These are phyloP conservation scores for Ganoderma resinaceum DNA, from an alignment of 1,284 basidiomycete genomes.

Conservation along the genomic window DNA sequence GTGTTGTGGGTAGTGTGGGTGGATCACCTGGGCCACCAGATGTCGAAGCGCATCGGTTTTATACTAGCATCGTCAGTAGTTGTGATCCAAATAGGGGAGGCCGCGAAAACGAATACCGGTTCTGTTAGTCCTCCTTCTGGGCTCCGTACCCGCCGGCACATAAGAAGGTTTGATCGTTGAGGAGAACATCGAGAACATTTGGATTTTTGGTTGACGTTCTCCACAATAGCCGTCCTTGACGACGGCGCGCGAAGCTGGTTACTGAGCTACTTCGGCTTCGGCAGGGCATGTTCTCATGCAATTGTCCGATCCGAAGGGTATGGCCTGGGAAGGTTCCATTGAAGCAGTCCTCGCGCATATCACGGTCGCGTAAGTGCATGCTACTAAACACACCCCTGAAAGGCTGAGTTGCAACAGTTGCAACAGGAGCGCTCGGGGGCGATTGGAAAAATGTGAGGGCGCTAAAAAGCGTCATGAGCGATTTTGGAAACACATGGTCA, in stretches of 20 bases:
- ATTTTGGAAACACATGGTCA: neutral
- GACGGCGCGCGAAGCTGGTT: conserved; percentile 16
- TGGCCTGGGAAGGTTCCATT: conserved; percentile 1
- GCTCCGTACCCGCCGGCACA: conserved; percentile 15
- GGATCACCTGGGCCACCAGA: conserved; percentile 4
- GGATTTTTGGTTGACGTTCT: conserved; percentile 6
- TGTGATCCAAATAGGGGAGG: conserved; percentile 14
- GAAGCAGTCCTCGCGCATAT: neutral
- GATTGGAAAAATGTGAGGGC: neutral
- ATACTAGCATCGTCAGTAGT: conserved; percentile 21
- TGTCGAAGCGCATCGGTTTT: conserved; percentile 12
- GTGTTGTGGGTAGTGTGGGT: conserved; percentile 7
- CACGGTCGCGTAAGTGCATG: neutral
- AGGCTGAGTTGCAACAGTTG: neutral
- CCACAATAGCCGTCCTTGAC: conserved; percentile 30
- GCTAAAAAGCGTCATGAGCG: neutral
- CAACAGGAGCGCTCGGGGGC: too few species aligned
- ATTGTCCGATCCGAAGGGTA: conserved; percentile 18
- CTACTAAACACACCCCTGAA: neutral
- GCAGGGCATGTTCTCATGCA: conserved; percentile 13
- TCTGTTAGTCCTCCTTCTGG: neutral
- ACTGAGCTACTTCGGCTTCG: conserved; percentile 4
- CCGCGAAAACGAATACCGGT: conserved; percentile 8
- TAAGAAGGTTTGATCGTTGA: conserved; percentile 20
- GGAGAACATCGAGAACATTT: conserved; percentile 3